Percentiles rank a stretch among this genome's conserved stretches.
Evolutionary conservation across 768 basidiomycete species (phyloP).

Genomic region (Tylopilus plumbeoviolaceoides): DNA sequence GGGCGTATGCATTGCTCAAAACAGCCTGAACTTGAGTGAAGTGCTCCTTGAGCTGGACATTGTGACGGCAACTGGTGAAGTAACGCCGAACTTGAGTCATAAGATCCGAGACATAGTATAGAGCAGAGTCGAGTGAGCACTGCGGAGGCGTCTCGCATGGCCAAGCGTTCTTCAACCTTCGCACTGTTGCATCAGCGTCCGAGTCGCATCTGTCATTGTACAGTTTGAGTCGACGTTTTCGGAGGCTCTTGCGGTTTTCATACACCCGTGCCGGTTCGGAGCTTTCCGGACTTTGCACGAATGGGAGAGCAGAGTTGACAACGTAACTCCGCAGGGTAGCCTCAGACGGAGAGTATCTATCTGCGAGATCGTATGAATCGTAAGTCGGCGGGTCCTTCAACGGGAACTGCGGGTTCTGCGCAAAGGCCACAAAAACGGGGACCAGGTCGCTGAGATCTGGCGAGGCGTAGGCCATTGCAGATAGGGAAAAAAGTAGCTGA

Average conservation of each 20-base stretch:
- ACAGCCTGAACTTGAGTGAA: slow-evolving; percentile 8
- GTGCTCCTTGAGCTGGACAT: slow-evolving; percentile 14
- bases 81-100: background rate
- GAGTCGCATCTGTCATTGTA: slow-evolving; percentile 5
- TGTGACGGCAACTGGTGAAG: slow-evolving; percentile 16
- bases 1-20: background rate
- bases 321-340: background rate
- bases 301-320: background rate
- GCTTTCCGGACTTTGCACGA: slow-evolving; percentile 14
- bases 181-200: slow-evolving; percentile 2
- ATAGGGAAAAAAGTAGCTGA: slow-evolving; percentile 30
- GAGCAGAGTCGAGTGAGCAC: background rate
- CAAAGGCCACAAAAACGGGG: slow-evolving; percentile 31
- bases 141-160: slow-evolving; percentile 15
- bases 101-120: slow-evolving; percentile 4
- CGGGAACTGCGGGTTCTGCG: slow-evolving; percentile 3
- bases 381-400: slow-evolving; percentile 13
- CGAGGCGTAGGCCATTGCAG: slow-evolving; percentile 30
- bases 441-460: slow-evolving; percentile 13
- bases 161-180: slow-evolving; percentile 10
- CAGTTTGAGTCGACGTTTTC: slow-evolving; percentile 1
- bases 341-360: slow-evolving; percentile 3
- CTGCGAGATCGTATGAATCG: slow-evolving; percentile 6
- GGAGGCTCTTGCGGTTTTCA: background rate
- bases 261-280: background rate